These are phyloP conservation scores for Tephrocybe sp. DNA, from an alignment of 768 basidiomycete genomes.

Conservation along the genomic window DNA sequence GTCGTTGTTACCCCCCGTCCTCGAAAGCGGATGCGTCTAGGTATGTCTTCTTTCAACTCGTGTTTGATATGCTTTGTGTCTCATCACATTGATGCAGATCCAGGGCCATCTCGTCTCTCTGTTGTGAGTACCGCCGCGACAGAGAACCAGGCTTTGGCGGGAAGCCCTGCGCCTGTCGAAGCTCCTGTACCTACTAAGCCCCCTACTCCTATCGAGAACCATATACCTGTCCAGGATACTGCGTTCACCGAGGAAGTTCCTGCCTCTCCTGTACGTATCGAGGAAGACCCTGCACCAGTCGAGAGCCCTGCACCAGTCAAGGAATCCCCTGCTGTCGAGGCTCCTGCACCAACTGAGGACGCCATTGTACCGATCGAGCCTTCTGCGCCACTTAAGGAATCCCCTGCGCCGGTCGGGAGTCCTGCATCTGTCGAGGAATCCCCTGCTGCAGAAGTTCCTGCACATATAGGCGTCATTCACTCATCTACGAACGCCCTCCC, in stretches of 20 bases:
- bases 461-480: no score
- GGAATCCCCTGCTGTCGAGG: no score
- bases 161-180: slow-evolving; percentile 20
- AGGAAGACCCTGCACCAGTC: no score
- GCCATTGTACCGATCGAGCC: no score
- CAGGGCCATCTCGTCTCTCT: slow-evolving; percentile 43
- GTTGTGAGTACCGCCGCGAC: slow-evolving; percentile 45
- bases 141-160: slow-evolving; percentile 41
- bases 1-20: slow-evolving; percentile 44
- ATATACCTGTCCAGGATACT: no score
- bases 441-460: background rate
- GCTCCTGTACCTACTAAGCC: slow-evolving; percentile 2
- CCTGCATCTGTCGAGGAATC: background rate
- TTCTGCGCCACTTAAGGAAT: background rate
- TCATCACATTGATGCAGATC: slow-evolving; percentile 24
- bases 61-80: slow-evolving; percentile 5
- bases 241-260: no score
- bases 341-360: background rate
- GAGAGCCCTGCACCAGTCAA: no score
- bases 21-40: slow-evolving; percentile 52
- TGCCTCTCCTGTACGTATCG: no score
- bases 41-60: slow-evolving; percentile 27
- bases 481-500: no score
- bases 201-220: background rate
- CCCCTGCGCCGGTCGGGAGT: background rate